Base-by-base conservation (phyloP, 1,139 yeast species). In the Geotrichum citri-aurantii region DNA sequence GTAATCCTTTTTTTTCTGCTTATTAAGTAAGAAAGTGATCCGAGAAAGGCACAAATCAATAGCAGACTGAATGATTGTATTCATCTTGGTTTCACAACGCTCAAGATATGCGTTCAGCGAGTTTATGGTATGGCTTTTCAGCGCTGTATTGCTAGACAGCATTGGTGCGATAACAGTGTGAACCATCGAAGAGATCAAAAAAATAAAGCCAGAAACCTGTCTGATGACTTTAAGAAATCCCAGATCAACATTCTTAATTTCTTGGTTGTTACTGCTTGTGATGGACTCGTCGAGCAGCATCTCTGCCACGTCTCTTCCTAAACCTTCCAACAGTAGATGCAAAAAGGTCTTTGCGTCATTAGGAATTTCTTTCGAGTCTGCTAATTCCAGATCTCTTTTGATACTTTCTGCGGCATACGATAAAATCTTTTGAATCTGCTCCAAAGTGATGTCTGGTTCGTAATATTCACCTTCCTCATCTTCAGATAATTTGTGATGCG, bases 381-480 rank as follows among this genome's bases (percentile, higher is more conserved):
- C 79, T 56, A 92, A 74, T 67, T 90, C 97, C 67, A 89, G 80
- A 6, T 86, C 78, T 67, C 98, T 78, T 2, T 95, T 87, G 6
- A 90, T 77, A 0, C 93, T 81, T 71, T 92, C 98, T 33, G 91
- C 88, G 3, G 86, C 80, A 33, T 89, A 81, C 64, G 84, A 84
- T 50, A 91, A 75, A 60, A 89, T 80, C 1, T 79, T 75, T 65
- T 89, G 93, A 2, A 88, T 84, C 47, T 78, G 75, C 17, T 74
- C 68, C 27, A 61, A 51, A 40, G 58, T 61, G 31, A 65, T 56
- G 19, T 62, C 64, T 42, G 58, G 65, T 29, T 62, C 63, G 10
- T 65, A 50, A 19, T 63, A 65, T 2, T 65, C 59, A 51, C 57
- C 61, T 21, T 51, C 61, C 6, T 58, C 62, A 19, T 24, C 49